Evolutionary conservation across 176 grass and related monocot species (phyloP), one percentile per base, ranked within the genome.

Genomic region (Tillandsia leiboldiana): DNA sequence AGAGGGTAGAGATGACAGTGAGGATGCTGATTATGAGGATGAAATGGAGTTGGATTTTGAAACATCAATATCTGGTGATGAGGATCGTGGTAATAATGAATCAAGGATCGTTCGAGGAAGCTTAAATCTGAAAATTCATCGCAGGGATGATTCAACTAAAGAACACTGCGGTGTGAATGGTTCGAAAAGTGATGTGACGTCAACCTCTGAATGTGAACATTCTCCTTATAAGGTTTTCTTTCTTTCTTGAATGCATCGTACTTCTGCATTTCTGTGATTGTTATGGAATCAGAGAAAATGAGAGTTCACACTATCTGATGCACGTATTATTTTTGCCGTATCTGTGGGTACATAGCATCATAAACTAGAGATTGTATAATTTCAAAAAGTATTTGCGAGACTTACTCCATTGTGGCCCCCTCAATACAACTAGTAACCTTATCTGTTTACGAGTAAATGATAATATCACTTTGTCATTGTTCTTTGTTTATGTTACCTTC

Each of bases 31-130:
- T 78, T 82, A 76, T 77, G 84, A 99, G 63, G 82, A 99, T 48
- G 94, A 93, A 72, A 99, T 93, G 87, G 94, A 99, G 51, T 70
- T 93, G 61, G 94, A 99, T 63, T 93, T 93, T 54, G 89, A 93
- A n/a, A 87, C 89, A 18, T 85, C 93, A 53, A 71, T 75, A 58
- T 92, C 93, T 0, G 89, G 79, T 79, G 84, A 95, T 58, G 94
- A 93, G 83, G 79, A 68, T 52, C 83, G 64, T 51, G 84, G 87
- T 9, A 90, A 81, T 9, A 90, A 81, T 70, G 93, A 92, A 71
- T 87, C 77, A 89, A 78, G 77, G 54, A 68, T 87, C 3, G 54
- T 90, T 72, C 70, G 51, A 10, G 79, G 86, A 53, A 90, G 86
- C 79, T 87, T 90, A 72, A 92, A 80, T 75, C 75, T 92, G 54